Evolutionary conservation across 176 grass and related monocot species (phyloP).

Genomic region (Aegilops tauschii): DNA sequence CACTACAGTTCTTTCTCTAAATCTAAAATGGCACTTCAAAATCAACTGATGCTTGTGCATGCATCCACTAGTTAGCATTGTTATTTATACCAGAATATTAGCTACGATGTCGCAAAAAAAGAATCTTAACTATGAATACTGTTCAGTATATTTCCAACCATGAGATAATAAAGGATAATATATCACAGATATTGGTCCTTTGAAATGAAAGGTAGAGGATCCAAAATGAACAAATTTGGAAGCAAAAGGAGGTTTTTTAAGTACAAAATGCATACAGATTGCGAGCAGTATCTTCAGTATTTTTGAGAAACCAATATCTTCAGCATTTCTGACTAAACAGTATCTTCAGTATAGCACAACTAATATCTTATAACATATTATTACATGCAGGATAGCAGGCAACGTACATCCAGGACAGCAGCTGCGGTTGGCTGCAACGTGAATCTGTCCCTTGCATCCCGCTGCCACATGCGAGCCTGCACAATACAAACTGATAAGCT

Average conservation of each 20-base stretch:
- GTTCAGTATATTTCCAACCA: neutral
- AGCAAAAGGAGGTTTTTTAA: neutral
- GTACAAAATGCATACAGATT: neutral
- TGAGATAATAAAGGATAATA: neutral
- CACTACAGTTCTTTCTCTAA: neutral
- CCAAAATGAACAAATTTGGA: neutral
- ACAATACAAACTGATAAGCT: conserved; percentile 7
- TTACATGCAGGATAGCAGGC: neutral
- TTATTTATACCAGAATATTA: neutral
- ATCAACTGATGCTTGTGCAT: neutral
- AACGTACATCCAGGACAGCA: conserved; percentile 82
- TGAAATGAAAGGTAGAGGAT: neutral
- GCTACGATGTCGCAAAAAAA: neutral
- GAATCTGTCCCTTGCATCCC: conserved; percentile 69
- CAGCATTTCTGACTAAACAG: neutral
- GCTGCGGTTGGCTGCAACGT: conserved; percentile 87
- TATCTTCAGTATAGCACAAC: neutral
- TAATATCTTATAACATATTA: neutral
- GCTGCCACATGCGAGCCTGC: conserved; percentile 94
- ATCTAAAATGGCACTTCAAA: neutral
- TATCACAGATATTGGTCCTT: neutral
- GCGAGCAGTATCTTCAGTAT: neutral
- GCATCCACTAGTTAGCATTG: neutral
- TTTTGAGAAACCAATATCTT: neutral
- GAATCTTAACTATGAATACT: neutral